phyloP scores from a whole-genome alignment of 2,329 filamentous ascomycete genomes.

The Alternaria ethzedia region DNA sequence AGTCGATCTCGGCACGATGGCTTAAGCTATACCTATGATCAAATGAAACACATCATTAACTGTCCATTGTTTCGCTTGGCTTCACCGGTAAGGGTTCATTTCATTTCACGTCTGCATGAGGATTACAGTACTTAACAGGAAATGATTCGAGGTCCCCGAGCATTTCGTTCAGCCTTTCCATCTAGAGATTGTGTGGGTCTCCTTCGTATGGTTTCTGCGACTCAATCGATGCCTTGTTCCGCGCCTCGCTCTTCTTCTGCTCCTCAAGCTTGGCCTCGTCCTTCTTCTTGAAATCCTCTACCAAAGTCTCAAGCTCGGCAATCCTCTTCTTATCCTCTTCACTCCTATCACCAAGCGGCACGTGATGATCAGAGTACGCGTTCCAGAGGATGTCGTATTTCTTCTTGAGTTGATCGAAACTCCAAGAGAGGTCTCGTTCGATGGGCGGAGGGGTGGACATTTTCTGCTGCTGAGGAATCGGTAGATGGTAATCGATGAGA shows the following conservation, averaged over 20 bases:
- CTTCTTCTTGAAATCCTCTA: neutral
- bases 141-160: neutral
- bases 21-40: neutral
- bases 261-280: neutral
- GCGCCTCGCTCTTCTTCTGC: neutral
- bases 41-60: neutral
- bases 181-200: neutral
- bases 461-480: neutral
- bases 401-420: fast-evolving
- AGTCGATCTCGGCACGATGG: neutral
- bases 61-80: neutral
- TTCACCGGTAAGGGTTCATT: neutral
- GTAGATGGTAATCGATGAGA: neutral
- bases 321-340: neutral
- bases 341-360: neutral
- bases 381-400: neutral
- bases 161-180: neutral
- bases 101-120: neutral
- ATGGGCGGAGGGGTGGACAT: neutral
- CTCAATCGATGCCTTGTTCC: neutral
- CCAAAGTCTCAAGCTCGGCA: neutral
- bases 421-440: neutral
- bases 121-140: neutral
- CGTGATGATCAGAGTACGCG: neutral
- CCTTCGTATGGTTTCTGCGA: neutral